Evolutionary conservation across 1,284 basidiomycete genomes (phyloP).

Genomic region (Pseudozyma thailandica): DNA sequence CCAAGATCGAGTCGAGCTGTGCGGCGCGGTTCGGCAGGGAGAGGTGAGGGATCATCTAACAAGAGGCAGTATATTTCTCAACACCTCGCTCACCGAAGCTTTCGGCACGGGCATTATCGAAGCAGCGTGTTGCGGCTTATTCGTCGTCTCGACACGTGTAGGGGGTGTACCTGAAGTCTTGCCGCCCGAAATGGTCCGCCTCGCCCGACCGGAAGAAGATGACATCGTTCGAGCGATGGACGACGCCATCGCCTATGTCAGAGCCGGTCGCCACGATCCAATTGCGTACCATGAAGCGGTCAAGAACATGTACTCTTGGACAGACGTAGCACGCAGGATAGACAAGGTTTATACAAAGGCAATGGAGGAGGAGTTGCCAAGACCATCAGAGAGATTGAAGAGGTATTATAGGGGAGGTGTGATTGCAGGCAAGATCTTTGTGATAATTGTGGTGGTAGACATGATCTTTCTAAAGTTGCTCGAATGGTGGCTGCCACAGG

Average conservation of each 20-base stretch:
- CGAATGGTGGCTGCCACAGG: conserved; percentile 69
- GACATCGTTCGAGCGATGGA: conserved; percentile 85
- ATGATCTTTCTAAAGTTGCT: conserved; percentile 81
- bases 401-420: conserved; percentile 75
- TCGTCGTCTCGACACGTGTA: conserved; percentile 92
- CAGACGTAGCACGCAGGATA: conserved; percentile 80
- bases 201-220: conserved; percentile 87
- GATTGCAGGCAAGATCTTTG: conserved; percentile 81
- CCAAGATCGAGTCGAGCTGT: conserved; percentile 87
- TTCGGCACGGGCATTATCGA: conserved; percentile 97
- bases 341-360: conserved; percentile 83
- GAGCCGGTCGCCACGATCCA: conserved; percentile 79
- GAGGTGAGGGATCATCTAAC: conserved; percentile 85
- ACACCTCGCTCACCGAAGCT: conserved; percentile 93
- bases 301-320: conserved; percentile 87
- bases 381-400: conserved; percentile 44
- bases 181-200: conserved; percentile 91
- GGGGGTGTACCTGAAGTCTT: conserved; percentile 96
- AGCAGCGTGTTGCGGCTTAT: conserved; percentile 92
- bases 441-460: conserved; percentile 81
- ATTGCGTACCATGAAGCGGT: conserved; percentile 80
- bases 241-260: conserved; percentile 80
- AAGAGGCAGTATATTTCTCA: conserved; percentile 89
- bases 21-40: conserved; percentile 82
- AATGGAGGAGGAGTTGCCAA: conserved; percentile 68